A percentile compares a stretch with the other conserved stretches of the same genome.
Conservation (phyloP, 768 basidiomycete genomes). For the Calocera viscosa region DNA sequence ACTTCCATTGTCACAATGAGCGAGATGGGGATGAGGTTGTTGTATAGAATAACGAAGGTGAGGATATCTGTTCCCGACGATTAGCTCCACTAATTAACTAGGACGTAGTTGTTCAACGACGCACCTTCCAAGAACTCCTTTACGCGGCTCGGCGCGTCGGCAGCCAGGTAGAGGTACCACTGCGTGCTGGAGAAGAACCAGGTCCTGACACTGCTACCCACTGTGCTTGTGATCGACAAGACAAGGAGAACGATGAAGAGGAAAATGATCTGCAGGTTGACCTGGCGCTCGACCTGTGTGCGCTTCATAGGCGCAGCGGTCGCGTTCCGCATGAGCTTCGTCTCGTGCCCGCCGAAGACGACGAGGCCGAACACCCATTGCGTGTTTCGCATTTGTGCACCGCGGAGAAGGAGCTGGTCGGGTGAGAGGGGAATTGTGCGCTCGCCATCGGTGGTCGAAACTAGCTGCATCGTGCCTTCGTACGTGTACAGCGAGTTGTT, state of each 20-base stretch:
- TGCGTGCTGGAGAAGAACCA: conserved; percentile 80
- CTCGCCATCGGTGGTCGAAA: conserved; percentile 38
- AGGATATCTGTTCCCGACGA: conserved; percentile 57
- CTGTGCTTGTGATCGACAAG: conserved; percentile 78
- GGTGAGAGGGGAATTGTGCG: conserved; percentile 82
- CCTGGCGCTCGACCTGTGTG: conserved; percentile 89
- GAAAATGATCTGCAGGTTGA: conserved; percentile 93
- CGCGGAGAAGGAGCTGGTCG: conserved; percentile 85
- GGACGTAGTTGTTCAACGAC: not conserved
- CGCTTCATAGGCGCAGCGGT: conserved; percentile 95
- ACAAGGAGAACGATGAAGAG: conserved; percentile 78
- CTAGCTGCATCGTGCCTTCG: conserved; percentile 57
- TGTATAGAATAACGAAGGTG: conserved; percentile 97
- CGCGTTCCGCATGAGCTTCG: conserved; percentile 95
- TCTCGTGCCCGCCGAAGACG: conserved; percentile 95
- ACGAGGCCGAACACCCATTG: conserved; percentile 90
- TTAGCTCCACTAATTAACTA: not conserved
- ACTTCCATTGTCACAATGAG: conserved; percentile 99
- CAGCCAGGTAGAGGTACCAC: conserved; percentile 71
- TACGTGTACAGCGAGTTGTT: conserved; percentile 97
- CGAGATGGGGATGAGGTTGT: conserved; percentile 97
- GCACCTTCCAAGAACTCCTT: conserved; percentile 1
- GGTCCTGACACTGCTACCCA: conserved; percentile 82
- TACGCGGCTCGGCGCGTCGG: conserved; percentile 22
- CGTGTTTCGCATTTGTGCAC: conserved; percentile 91